Evolutionary conservation across 768 basidiomycete genomes (phyloP), one percentile per base, ranked within the genome.

Genomic region (Pisolithus microcarpus): DNA sequence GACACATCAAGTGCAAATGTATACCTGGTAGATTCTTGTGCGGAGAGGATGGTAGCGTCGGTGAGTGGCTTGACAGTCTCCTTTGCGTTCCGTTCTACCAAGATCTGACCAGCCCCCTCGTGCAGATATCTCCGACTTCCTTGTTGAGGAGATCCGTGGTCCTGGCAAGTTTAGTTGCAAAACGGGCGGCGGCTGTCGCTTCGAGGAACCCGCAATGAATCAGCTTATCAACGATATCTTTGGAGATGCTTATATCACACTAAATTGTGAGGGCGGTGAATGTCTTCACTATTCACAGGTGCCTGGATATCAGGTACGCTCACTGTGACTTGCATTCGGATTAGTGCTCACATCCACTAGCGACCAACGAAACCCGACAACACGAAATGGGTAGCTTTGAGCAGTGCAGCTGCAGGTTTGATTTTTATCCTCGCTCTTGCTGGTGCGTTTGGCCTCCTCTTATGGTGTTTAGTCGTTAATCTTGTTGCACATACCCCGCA

Each of bases 141-240:
- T 99, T 53, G 78, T 72, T 21, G 86, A 96, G 61, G 82, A 87
- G 56, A 96, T 98, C 64, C 84, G 79, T 51, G 96, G 96, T 0
- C 96, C 96, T 0, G 96, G 88, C 0, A 72, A 73, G 9, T 98
- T 99, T 67, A 84, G 77, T 55, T 95, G 95, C 71, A 75, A 63
- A 51, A 65, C 76, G 1, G 85, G 82, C 15, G 66, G 75, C 43
- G 88, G 84, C 7, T 97, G 94, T 70, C 80, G 75, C 54, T 99
- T 99, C 60, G 87, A 94, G 65, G 96, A 99, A 60, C 90, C 91
- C 0, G 92, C 88, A 0, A 98, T 99, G 96, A 96, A 99, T 61
- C 76, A 84, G 30, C 78, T 99, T 48, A 98, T 99, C 68, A 81
- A 86, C 61, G 84, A 86, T 54, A 84, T 99, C 58, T 98, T 99